Evolutionary conservation across 495 filamentous ascomycete species (phyloP).

Genomic region (Bacidia gigantensis): DNA sequence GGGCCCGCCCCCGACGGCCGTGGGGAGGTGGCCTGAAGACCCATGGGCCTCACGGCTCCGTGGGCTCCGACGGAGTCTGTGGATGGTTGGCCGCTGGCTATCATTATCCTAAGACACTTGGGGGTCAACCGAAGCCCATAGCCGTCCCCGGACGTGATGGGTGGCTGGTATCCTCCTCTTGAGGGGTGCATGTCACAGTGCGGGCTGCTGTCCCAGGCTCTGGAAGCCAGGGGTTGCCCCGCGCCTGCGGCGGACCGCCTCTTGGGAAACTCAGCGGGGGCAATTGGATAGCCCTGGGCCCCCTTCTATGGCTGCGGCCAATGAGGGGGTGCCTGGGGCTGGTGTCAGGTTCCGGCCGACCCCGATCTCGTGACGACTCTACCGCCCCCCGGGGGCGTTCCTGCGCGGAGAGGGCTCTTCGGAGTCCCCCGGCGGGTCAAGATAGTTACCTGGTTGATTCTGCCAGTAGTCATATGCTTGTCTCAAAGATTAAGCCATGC

Average conservation of each 20-base stretch:
- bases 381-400: conserved; percentile 13
- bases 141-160: conserved; percentile 23
- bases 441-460: conserved; percentile 58
- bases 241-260: conserved; percentile 24
- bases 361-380: conserved; percentile 16
- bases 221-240: neutral
- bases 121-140: conserved; percentile 27
- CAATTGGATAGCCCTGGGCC: conserved; percentile 29
- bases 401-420: conserved; percentile 1
- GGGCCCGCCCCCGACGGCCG: neutral
- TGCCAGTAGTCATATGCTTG: conserved; percentile 61
- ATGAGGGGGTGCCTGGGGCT: conserved; percentile 12
- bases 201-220: conserved; percentile 2
- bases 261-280: conserved; percentile 35
- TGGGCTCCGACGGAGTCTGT: conserved; percentile 35
- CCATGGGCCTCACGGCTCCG: conserved; percentile 9
- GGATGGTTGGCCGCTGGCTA: conserved; percentile 37
- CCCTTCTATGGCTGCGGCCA: conserved; percentile 14
- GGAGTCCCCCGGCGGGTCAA: conserved; percentile 19
- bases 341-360: conserved; percentile 11
- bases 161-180: conserved; percentile 27
- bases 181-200: conserved; percentile 25
- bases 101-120: conserved; percentile 27
- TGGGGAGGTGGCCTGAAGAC: conserved; percentile 16
- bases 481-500: conserved; percentile 64